Conservation (phyloP, 108 stramenopile genomes). For the Nannochloropsis granulata region DNA sequence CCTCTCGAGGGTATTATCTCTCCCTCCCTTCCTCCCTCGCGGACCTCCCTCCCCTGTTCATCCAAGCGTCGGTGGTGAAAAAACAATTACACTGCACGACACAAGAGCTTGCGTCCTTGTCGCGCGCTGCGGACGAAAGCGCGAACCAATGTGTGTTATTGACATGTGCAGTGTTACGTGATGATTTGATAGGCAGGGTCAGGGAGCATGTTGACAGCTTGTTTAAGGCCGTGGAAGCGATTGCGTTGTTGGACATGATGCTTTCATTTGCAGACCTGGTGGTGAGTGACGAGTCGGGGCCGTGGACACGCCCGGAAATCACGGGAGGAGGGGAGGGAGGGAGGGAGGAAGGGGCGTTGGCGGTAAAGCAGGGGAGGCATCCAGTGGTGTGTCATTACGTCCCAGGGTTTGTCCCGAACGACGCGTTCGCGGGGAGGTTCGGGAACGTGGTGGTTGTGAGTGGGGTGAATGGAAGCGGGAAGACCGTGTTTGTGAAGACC, state of each 20-base stretch:
- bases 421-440: slow-evolving; percentile 19
- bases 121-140: not conserved
- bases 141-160: not conserved
- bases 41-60: not conserved
- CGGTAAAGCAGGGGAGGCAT: slow-evolving; percentile 25
- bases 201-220: not conserved
- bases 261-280: slow-evolving; percentile 31
- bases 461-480: slow-evolving; percentile 31
- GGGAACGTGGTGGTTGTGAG: slow-evolving; percentile 23
- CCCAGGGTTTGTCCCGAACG: slow-evolving; percentile 26
- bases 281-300: not conserved
- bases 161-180: not conserved
- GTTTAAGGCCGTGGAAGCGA: slow-evolving; percentile 14
- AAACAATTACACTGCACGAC: not conserved
- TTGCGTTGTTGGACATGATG: slow-evolving; percentile 31
- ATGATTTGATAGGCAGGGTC: not conserved
- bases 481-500: slow-evolving; percentile 13
- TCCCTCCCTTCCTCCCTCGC: not conserved
- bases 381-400: slow-evolving; percentile 19
- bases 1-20: not conserved
- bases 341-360: slow-evolving; percentile 6
- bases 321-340: not conserved
- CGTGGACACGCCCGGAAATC: slow-evolving; percentile 22
- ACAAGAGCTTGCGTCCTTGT: not conserved
- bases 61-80: not conserved